Base-by-base conservation (phyloP, 148 eudicot species). In the Bassia scoparia region DNA sequence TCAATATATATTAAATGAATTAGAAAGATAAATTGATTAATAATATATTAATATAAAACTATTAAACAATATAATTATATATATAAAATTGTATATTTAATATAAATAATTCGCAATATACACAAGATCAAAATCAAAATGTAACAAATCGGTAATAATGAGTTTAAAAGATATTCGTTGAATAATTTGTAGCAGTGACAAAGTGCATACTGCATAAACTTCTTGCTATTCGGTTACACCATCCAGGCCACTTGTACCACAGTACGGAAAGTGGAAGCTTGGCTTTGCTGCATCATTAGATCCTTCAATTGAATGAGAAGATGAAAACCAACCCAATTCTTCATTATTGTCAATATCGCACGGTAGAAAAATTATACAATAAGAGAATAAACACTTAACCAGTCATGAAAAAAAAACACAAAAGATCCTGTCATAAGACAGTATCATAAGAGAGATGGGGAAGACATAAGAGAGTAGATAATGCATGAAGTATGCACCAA, bases 271-370 rank as follows among this genome's bases (percentile, higher is more conserved):
- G 74, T 85, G 77, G 43, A 80, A 78, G 46, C 75, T 76, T 41
- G 89, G 70, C 67, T 85, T 82, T 17, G 84, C 54, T 52, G 78
- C 74, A 82, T 85, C 91, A 78, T 81, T 80, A 53, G 87, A 80
- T 67, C 87, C 96, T 76, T 83, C 94, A 74, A 81, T 71, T 52
- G 72, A 73, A 76, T 84, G 89, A 30, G 90, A 77, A 69, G 95
- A 78, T 58, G 89, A 75, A 79, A 88, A 86, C 96, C 97, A 95
- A 60, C 80, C 77, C 66, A 88, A 52, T 7, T 83, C 87, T 78
- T 84, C 89, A 76, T 82, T 88, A 77, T 87, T 85, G 70, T 82
- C 84, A 29, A 82, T 50, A 44, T 79, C 80, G 90, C 73, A 76
- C 65, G 62, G 67, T 26, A n/a, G 23, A 48, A 71, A 13, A 68